Conservation (phyloP, 257 asterid genomes). For the Nicotiana tabacum region DNA sequence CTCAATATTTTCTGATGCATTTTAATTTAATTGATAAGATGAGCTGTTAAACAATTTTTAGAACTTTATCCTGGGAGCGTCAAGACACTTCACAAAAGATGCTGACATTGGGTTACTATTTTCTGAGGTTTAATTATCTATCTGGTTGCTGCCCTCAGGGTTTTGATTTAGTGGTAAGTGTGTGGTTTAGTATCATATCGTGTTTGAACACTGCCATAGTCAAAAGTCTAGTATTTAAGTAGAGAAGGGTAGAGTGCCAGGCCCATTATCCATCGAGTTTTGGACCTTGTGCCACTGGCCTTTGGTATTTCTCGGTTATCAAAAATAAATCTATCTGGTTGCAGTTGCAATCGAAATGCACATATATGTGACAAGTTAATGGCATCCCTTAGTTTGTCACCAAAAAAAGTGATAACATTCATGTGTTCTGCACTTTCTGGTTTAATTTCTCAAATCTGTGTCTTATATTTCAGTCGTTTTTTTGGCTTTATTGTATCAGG, state of each 20-base stretch:
- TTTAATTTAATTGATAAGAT: background rate
- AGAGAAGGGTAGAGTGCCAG: too few relatives aligned
- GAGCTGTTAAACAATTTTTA: background rate
- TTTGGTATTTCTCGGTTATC: too few relatives aligned
- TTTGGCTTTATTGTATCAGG: constrained; percentile 33
- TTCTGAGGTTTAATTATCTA: background rate
- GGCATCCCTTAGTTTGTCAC: background rate
- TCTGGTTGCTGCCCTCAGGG: background rate
- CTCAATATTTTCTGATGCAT: background rate
- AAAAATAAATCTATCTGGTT: background rate
- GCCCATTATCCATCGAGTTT: too few relatives aligned
- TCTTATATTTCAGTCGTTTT: too few relatives aligned
- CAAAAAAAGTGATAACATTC: background rate
- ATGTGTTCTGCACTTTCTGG: background rate
- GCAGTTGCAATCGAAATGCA: background rate
- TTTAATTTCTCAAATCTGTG: background rate
- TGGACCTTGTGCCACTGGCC: too few relatives aligned
- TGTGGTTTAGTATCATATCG: too few relatives aligned
- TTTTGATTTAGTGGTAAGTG: too few relatives aligned
- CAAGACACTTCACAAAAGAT: background rate
- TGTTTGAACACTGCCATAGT: too few relatives aligned
- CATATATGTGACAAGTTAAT: background rate
- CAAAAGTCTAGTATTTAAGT: too few relatives aligned
- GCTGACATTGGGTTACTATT: background rate
- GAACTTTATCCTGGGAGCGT: background rate